Base-by-base conservation (phyloP, 106 monocot species). In the Amphibolis antarctica region DNA sequence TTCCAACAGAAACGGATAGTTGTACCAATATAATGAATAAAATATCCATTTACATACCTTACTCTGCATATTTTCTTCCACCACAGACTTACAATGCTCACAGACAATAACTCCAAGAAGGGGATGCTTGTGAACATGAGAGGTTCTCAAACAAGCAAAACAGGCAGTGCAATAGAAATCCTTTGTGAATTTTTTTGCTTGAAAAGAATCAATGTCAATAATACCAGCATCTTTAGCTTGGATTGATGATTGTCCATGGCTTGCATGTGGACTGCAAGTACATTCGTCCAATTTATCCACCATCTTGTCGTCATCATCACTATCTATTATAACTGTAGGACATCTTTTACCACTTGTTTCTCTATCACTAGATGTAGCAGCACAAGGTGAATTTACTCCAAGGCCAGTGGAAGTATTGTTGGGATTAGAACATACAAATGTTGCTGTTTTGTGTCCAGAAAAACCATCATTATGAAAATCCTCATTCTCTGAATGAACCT, bases 91-190 rank as follows among this genome's bases (percentile, higher is more conserved):
- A 55, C 96, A 96, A 69, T 66, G 63, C 63, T 66, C 71, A 77
- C 96, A 96, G 19, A 84, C 48, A 78, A 82, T 86, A 46, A 96
- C 96, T 62, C 75, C 79, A 30, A 96, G 71, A 53, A 75, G 49
- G 47, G 96, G 90, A 80, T 96, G 96, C 25, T 69, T 79, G 56
- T 69, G 59, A 31, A 82, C 86, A 60, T 82, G 79, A 57, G 74
- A 71, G 60, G 67, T 64, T 51, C 64, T 78, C 49, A 96, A 53
- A 7, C 19, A 27, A 56, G 78, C 64, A 59, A 43, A 71, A 69
- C 96, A 96, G 60, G 74, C 71, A 70, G 96, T 96, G 42, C 96
- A 96, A 25, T 66, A 30, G 62, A 90, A 78, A 18, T 72, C 47
- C 27, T 69, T 66, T 48, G 28, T 13, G 25, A 17, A 27, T 15